Evolutionary conservation across 2,329 filamentous ascomycete genomes (phyloP).

Genomic region (Xylaria arbuscula): DNA sequence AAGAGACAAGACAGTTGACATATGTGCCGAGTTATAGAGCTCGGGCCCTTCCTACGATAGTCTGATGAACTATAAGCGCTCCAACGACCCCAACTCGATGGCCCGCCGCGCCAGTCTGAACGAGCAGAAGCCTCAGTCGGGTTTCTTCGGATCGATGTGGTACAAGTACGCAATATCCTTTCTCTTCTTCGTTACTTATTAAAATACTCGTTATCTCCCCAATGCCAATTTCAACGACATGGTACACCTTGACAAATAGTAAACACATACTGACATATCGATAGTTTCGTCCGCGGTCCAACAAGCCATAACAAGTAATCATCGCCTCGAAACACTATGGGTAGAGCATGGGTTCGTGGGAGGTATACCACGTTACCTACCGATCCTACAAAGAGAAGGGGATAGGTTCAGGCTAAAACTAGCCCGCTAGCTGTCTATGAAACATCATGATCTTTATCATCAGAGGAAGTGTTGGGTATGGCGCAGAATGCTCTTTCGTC

Average conservation of each 20-base stretch:
- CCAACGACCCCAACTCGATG: slow-evolving; percentile 53
- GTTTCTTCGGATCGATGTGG: slow-evolving; percentile 67
- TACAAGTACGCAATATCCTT: slow-evolving; percentile 61
- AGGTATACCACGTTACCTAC: neutral
- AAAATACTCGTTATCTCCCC: too few species aligned
- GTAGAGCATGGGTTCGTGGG: neutral
- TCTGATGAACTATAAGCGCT: slow-evolving; percentile 63
- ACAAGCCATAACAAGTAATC: slow-evolving; percentile 45
- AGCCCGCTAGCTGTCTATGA: neutral
- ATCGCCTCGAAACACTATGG: neutral
- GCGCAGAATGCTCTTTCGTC: slow-evolving; percentile 5
- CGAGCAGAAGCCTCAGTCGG: slow-evolving; percentile 62
- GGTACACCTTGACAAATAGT: neutral
- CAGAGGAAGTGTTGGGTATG: neutral
- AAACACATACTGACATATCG: neutral
- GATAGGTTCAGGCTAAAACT: neutral
- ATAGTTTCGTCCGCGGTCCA: slow-evolving; percentile 48
- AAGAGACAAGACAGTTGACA: slow-evolving; percentile 9
- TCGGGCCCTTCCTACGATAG: slow-evolving; percentile 64
- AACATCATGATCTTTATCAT: neutral
- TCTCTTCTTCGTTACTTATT: neutral
- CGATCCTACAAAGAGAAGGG: neutral
- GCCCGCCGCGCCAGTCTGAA: slow-evolving; percentile 66
- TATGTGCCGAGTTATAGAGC: slow-evolving; percentile 49
- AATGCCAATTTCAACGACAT: neutral